phyloP scores from a whole-genome alignment of 352 stramenopile species.

The Phytophthora sojae region DNA sequence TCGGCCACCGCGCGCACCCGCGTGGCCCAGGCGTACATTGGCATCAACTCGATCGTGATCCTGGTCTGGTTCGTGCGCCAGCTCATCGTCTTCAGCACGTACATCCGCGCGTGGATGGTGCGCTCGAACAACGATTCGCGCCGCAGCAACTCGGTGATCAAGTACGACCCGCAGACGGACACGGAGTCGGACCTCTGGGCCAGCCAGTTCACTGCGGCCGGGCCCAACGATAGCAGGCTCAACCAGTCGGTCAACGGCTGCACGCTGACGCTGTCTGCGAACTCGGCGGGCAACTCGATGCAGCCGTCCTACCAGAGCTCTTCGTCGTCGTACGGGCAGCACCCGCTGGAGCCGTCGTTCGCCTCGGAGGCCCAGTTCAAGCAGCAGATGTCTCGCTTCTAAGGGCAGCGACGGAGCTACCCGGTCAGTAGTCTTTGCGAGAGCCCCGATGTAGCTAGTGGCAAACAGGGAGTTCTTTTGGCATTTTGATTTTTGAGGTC shows the following conservation, averaged over 20 bases:
- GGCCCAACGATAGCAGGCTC: constrained; percentile 8
- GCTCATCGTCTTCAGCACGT: constrained; percentile 64
- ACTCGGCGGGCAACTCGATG: constrained; percentile 16
- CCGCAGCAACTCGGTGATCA: constrained; percentile 32
- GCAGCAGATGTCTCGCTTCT: constrained; percentile 26
- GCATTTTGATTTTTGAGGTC: constrained; percentile 15
- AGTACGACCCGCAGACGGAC: constrained; percentile 46
- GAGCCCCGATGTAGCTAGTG: background rate
- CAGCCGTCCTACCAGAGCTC: constrained; percentile 20
- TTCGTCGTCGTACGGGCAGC: constrained; percentile 16
- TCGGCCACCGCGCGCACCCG: constrained; percentile 40
- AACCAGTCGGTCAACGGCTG: constrained; percentile 21
- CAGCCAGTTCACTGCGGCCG: constrained; percentile 40
- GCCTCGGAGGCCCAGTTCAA: constrained; percentile 21
- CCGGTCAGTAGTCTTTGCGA: background rate
- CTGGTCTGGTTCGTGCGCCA: constrained; percentile 65
- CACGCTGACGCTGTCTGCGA: constrained; percentile 21
- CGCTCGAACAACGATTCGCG: constrained; percentile 44
- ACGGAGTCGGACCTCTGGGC: constrained; percentile 56
- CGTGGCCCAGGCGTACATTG: constrained; percentile 66
- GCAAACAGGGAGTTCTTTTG: constrained; percentile 13
- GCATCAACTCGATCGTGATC: constrained; percentile 70
- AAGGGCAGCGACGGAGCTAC: background rate
- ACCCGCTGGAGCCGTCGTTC: constrained; percentile 24
- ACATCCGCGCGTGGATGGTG: constrained; percentile 65